Evolutionary conservation across 441 rosid genomes (phyloP), one percentile per base, ranked within the genome.

Genomic region (Biscutella laevigata): DNA sequence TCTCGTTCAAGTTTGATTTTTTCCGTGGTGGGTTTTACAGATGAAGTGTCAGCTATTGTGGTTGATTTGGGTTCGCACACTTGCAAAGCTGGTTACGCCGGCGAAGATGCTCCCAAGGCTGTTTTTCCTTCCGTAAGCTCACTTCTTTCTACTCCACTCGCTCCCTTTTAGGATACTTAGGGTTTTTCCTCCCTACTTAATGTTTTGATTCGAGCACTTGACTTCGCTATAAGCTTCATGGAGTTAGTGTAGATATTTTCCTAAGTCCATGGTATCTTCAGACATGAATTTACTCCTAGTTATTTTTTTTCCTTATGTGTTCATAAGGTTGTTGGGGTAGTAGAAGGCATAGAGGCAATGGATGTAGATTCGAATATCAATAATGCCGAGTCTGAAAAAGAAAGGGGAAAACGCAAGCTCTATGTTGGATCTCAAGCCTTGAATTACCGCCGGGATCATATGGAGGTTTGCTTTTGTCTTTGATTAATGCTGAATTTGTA

Each of bases 51-150:
- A 49, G 98, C 99, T 35, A 82, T 90, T 55, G 99, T 94, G 13
- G 71, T 94, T 50, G 99, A 94, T 82, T 68, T 17, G 66, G 99
- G 97, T 11, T 83, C 96, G 16, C 97, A 89, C 76, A 89, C 97
- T 66, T 94, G 97, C 75, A 94, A 94, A 57, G 99, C 99, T 48
- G 99, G 99, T 47, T 94, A 89, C 64, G 99, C 99, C 2, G 99
- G 97, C 3, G 99, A 94, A 74, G 99, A 94, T 79, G 95, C 96
- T 65, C 98, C 98, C 26, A 94, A 94, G 64, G 99, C 99, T 25
- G 98, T 94, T 3, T 94, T 94, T 35, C 96, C 99, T 55, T 87
- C 99, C 33, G 97, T 89, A 61, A 81, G 88, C 3, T 17, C 20
- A n/a, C n/a, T n/a, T n/a, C n/a, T n/a, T n/a, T n/a, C n/a, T n/a